Evolutionary conservation across 768 basidiomycete species (phyloP).

Genomic region (Gloeopeniophorella convolvens): DNA sequence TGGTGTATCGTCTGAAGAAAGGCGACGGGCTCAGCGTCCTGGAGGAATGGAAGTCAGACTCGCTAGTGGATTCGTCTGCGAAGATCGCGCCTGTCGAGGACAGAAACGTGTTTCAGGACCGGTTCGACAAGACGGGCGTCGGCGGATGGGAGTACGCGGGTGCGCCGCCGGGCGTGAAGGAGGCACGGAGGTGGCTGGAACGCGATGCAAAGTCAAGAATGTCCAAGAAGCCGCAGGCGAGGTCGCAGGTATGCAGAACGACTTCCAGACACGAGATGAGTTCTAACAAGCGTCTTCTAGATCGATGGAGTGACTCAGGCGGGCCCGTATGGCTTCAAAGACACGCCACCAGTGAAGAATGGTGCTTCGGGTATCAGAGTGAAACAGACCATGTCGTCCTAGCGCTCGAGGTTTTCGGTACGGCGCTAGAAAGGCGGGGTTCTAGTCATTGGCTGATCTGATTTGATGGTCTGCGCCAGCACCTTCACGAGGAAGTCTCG

Average conservation of each 20-base stretch:
- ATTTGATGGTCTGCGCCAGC: not conserved
- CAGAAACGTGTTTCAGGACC: constrained; percentile 9
- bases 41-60: constrained; percentile 47
- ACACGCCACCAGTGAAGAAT: constrained; percentile 39
- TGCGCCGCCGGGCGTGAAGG: constrained; percentile 53
- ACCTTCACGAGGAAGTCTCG: constrained; percentile 47
- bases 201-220: constrained; percentile 24
- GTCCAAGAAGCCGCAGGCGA: constrained; percentile 24
- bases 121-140: constrained; percentile 29
- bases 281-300: no score
- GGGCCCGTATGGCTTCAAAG: constrained; percentile 62
- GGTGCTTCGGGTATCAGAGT: constrained; percentile 39
- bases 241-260: constrained; percentile 48
- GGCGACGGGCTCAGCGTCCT: constrained; percentile 50
- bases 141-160: constrained; percentile 80
- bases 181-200: constrained; percentile 50
- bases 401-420: constrained; percentile 83
- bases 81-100: not conserved
- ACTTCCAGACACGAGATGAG: no score
- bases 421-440: not conserved
- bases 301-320: constrained; percentile 73
- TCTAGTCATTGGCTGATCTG: not conserved
- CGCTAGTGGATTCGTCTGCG: not conserved
- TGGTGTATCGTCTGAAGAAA: constrained; percentile 66
- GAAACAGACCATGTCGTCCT: constrained; percentile 70